phyloP scores from a whole-genome alignment of 495 filamentous ascomycete species.

The Tetracladium setigerum region DNA sequence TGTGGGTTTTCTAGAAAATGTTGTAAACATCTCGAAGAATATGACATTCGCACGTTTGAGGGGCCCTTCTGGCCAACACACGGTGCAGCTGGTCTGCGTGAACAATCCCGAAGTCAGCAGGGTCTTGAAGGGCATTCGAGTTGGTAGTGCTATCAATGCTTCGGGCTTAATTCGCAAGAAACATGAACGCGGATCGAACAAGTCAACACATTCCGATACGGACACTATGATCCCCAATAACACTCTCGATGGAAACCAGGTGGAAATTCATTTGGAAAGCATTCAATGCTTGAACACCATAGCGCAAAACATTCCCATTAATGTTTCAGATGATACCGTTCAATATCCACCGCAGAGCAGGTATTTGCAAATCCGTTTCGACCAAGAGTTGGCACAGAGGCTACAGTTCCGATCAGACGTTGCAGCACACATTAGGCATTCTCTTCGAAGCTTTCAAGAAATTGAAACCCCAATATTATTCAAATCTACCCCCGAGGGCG shows the following conservation, averaged over 20 bases:
- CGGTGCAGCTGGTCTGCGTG: conserved; percentile 6
- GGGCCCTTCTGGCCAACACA: neutral
- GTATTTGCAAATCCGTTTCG: conserved; percentile 78
- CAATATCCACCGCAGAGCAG: conserved; percentile 66
- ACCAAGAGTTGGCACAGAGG: conserved; percentile 52
- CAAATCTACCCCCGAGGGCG: conserved; percentile 96
- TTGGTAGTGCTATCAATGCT: conserved; percentile 15
- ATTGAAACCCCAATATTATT: conserved; percentile 91
- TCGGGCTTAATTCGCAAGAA: conserved; percentile 11
- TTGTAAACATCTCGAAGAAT: neutral
- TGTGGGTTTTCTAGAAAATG: conserved; percentile 9
- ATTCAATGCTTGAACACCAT: conserved; percentile 69
- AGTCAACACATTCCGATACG: too few relatives aligned
- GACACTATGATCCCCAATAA: neutral
- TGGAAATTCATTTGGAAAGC: conserved; percentile 56
- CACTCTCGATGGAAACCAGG: neutral
- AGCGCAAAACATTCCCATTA: conserved; percentile 66
- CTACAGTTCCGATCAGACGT: conserved; percentile 50
- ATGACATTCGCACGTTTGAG: conserved; percentile 7
- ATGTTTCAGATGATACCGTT: conserved; percentile 56
- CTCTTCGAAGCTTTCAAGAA: conserved; percentile 60
- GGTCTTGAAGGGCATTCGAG: conserved; percentile 20
- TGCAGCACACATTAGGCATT: conserved; percentile 40
- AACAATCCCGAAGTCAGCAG: conserved; percentile 19
- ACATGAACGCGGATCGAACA: neutral